Percentiles rank a stretch among this genome's conserved stretches.
These are phyloP conservation scores for Vinca minor DNA, from an alignment of 257 asterid species.

Conservation along the genomic window DNA sequence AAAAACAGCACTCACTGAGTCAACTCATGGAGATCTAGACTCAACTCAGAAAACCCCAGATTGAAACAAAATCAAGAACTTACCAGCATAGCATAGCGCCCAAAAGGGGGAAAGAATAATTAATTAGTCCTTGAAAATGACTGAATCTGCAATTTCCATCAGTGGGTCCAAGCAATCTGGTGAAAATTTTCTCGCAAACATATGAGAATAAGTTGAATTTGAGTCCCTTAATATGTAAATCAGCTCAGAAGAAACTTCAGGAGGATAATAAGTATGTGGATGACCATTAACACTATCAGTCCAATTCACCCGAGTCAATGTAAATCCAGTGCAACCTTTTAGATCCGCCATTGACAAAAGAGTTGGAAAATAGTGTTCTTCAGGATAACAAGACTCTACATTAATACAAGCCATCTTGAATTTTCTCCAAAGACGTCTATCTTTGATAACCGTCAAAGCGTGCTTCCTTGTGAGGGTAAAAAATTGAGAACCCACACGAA, in stretches of 20 bases:
- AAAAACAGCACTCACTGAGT: slow-evolving; percentile 2
- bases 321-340: slow-evolving; percentile 43
- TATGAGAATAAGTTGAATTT: slow-evolving; percentile 43
- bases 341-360: slow-evolving; percentile 71
- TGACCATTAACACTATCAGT: slow-evolving; percentile 68
- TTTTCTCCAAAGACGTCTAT: slow-evolving; percentile 75
- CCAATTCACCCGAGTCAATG: slow-evolving; percentile 89
- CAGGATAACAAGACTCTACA: slow-evolving; percentile 78
- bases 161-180: slow-evolving; percentile 64
- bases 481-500: slow-evolving; percentile 78
- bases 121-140: slow-evolving; percentile 76
- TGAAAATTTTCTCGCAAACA: slow-evolving; percentile 83
- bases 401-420: slow-evolving; percentile 66
- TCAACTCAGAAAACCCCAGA: slow-evolving; percentile 18
- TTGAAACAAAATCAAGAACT: slow-evolving; percentile 19
- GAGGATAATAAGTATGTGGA: slow-evolving; percentile 72
- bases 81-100: slow-evolving; percentile 32
- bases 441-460: slow-evolving; percentile 65
- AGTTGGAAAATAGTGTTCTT: slow-evolving; percentile 91
- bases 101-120: slow-evolving; percentile 21
- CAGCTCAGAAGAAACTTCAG: slow-evolving; percentile 54
- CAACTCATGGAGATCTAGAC: slow-evolving; percentile 3
- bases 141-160: slow-evolving; percentile 66
- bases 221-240: slow-evolving; percentile 62
- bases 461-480: slow-evolving; percentile 61